phyloP scores from a whole-genome alignment of 2,329 filamentous ascomycete species.

The Ophiostoma quercus region DNA sequence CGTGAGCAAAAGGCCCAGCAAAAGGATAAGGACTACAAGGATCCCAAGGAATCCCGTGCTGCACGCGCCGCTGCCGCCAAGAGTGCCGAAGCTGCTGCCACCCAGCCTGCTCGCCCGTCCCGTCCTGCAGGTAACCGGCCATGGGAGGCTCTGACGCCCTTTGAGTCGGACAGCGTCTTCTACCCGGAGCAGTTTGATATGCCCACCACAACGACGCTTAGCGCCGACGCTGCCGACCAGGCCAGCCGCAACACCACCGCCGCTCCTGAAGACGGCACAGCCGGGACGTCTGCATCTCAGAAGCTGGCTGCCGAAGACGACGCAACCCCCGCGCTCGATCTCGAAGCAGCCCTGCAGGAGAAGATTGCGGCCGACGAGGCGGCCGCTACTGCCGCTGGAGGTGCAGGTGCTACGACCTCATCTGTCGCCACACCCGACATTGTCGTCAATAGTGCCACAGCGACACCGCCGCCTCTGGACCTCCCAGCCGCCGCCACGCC shows the following conservation, averaged over 20 bases:
- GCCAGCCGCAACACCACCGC: background rate
- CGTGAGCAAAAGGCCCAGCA: conserved; percentile 12
- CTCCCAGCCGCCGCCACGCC: background rate
- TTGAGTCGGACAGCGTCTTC: conserved; percentile 19
- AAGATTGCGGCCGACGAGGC: conserved; percentile 23
- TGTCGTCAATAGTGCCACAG: conserved; percentile 16
- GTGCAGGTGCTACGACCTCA: background rate
- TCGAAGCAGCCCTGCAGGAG: conserved; percentile 20
- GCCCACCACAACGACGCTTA: conserved; percentile 14
- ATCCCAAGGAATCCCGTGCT: conserved; percentile 9
- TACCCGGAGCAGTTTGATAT: conserved; percentile 28
- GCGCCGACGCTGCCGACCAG: background rate
- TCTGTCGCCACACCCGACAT: conserved; percentile 13
- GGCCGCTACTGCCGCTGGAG: conserved; percentile 13
- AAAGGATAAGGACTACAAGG: conserved; percentile 8
- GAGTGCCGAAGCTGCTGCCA: background rate
- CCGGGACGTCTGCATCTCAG: background rate
- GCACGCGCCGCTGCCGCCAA: background rate
- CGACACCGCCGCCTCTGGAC: conserved; percentile 13
- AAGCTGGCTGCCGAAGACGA: background rate
- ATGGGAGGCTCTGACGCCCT: conserved; percentile 27
- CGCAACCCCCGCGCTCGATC: conserved; percentile 12
- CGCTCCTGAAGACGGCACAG: background rate
- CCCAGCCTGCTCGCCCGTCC: conserved; percentile 11
- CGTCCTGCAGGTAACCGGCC: conserved; percentile 17